Conservation (phyloP, 305 asterid genomes). For the Withania somnifera region DNA sequence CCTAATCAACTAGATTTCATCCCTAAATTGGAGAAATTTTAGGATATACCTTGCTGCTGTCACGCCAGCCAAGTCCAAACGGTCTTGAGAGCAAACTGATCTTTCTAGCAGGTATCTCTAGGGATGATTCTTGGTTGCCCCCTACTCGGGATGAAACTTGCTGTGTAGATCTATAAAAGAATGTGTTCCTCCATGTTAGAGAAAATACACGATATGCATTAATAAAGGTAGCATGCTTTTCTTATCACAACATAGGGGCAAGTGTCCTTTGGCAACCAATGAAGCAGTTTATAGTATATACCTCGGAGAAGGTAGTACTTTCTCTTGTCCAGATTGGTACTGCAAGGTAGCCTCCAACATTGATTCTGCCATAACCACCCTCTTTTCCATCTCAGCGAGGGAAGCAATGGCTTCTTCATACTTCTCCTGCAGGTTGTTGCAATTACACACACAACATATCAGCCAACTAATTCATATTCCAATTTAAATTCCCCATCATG, state of each 20-base stretch:
- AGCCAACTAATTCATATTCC: not conserved
- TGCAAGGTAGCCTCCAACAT: conserved; percentile 99
- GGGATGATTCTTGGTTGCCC: conserved; percentile 51
- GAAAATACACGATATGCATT: not conserved
- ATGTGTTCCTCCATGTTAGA: not conserved
- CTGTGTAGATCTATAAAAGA: conserved; percentile 42
- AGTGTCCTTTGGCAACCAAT: not conserved
- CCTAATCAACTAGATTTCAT: not conserved
- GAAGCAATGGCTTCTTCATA: conserved; percentile 57
- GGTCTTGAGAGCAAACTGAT: conserved; percentile 69
- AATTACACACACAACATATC: not conserved
- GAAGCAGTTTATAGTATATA: conserved; percentile 17
- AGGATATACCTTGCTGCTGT: conserved; percentile 66
- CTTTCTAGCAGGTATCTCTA: conserved; percentile 61
- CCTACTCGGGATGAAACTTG: conserved; percentile 30
- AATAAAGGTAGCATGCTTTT: not conserved
- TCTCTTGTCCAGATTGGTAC: conserved; percentile 87
- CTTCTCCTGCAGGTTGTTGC: conserved; percentile 42
- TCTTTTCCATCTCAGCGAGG: conserved; percentile 70
- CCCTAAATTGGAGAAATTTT: not conserved
- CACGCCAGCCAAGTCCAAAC: conserved; percentile 46
- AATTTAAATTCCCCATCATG: not conserved
- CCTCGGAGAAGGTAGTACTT: conserved; percentile 83
- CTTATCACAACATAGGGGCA: not conserved
- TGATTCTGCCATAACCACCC: conserved; percentile 96